Conservation (phyloP, 768 basidiomycete genomes). For the Tulasnella sp. region DNA sequence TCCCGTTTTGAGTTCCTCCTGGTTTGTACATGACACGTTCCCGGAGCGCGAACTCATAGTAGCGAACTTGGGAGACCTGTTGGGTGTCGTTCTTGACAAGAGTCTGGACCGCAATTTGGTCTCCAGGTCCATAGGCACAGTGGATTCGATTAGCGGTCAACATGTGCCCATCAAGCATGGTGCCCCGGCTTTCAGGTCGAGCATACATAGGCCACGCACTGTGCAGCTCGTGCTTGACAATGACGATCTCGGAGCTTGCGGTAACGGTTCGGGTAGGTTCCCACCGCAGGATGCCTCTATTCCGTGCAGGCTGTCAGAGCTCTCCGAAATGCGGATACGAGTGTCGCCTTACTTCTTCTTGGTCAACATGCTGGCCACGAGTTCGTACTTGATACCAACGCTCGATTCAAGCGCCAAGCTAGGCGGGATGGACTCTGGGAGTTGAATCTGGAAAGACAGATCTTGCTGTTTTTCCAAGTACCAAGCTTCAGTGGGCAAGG, state of each 20-base stretch:
- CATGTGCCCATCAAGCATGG: slow-evolving; percentile 62
- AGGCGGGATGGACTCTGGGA: too few relatives aligned
- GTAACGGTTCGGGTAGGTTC: slow-evolving; percentile 66
- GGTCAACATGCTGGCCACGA: too few relatives aligned
- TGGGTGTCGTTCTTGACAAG: slow-evolving; percentile 67
- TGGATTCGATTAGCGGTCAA: slow-evolving; percentile 73
- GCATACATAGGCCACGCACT: slow-evolving; percentile 86
- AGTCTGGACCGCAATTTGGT: slow-evolving; percentile 68
- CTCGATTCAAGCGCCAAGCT: too few relatives aligned
- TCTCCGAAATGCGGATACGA: slow-evolving; percentile 6
- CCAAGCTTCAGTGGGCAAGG: slow-evolving; percentile 16
- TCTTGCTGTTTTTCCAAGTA: slow-evolving; percentile 58
- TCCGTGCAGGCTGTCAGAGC: not conserved
- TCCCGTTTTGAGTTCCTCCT: slow-evolving; percentile 46
- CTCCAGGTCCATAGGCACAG: slow-evolving; percentile 83
- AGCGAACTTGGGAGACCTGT: slow-evolving; percentile 68
- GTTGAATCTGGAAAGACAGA: too few relatives aligned
- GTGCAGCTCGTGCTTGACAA: slow-evolving; percentile 97
- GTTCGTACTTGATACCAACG: too few relatives aligned
- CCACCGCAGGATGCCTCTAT: slow-evolving; percentile 76
- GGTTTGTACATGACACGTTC: slow-evolving; percentile 71
- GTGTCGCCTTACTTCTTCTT: slow-evolving; percentile 63
- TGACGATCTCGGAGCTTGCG: slow-evolving; percentile 64
- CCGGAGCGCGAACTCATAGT: slow-evolving; percentile 75
- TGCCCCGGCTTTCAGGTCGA: slow-evolving; percentile 67